Evolutionary conservation across 2,329 filamentous ascomycete species (phyloP).

Genomic region (Colletotrichum orchidophilum): DNA sequence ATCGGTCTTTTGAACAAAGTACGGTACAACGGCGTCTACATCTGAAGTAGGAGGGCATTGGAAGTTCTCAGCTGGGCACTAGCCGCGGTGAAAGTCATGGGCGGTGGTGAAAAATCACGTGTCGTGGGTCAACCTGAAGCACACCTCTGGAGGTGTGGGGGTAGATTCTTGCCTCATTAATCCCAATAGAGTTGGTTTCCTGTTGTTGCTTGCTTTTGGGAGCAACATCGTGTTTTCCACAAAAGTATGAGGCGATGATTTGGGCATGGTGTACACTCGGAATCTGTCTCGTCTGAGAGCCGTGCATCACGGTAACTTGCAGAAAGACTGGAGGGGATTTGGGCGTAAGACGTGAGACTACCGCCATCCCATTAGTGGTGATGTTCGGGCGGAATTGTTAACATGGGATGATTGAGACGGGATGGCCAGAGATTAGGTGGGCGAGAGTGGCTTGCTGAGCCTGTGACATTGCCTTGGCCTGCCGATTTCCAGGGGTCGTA

Average conservation of each 20-base stretch:
- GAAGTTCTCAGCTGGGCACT: background rate
- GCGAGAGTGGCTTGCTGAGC: conserved; percentile 27
- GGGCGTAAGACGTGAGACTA: background rate
- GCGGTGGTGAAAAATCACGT: background rate
- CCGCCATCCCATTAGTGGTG: background rate
- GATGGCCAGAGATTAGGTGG: background rate
- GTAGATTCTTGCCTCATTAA: background rate
- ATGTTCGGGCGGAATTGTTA: background rate
- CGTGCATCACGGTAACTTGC: background rate
- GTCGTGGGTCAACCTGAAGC: background rate
- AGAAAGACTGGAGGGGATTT: background rate
- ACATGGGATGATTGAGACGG: conserved; percentile 3
- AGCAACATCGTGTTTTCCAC: background rate
- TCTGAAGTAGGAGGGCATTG: background rate
- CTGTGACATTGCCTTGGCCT: background rate
- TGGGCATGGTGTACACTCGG: background rate
- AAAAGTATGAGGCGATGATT: background rate
- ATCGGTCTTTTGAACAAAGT: background rate
- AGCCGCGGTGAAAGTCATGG: background rate
- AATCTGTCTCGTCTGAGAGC: background rate
- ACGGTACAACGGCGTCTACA: background rate
- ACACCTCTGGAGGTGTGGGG: background rate
- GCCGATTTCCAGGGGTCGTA: background rate
- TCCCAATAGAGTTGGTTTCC: background rate
- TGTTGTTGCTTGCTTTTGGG: background rate